Base-by-base conservation (phyloP, 306 rosid genomes). In the Sesbania bispinosa region DNA sequence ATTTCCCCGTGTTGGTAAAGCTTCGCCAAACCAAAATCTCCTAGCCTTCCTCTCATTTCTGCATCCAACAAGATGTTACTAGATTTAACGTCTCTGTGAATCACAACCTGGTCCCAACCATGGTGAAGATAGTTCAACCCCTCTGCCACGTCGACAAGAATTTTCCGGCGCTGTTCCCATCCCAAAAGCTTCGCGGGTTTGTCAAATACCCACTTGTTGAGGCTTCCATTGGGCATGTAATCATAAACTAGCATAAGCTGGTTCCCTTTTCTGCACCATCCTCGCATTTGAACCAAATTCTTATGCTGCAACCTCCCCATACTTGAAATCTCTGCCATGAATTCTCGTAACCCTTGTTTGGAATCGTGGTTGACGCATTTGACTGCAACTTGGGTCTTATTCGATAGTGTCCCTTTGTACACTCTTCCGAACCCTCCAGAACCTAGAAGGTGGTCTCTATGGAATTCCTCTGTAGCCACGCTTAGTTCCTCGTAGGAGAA, bases 221-320 rank as follows among this genome's bases (percentile, higher is more conserved):
- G 86, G 73, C 97, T 90, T 13, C 95, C 90, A 11, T 94, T 90
- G 0, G 98, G 95, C 98, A 93, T 93, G 61, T 55, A 90, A 39
- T 94, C 98, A 24, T 94, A 94, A 5, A 94, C 97, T 0, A 94
- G 82, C 97, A 94, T 83, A 6, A 94, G 77, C 21, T 87, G 70
- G 53, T 78, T 89, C 6, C 86, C 75, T 32, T 89, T 90, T 61
- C 96, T 82, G 35, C 98, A 94, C 98, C 98, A 94, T 0, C 98
- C 97, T n/a, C 92, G 72, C 94, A 94, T 78, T 69, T 90, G 96
- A 1, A 94, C 98, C 20, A 94, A 29, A 15, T 90, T 89, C 76
- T 94, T 94, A 66, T 94, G 98, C 14, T 94, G 97, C 1, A 94
- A 76, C 73, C 98, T 83, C 5, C 98, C 98, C 92, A 94, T 90